Base-by-base conservation (phyloP, 306 rosid genomes). In the Elaeagnus macrophylla region DNA sequence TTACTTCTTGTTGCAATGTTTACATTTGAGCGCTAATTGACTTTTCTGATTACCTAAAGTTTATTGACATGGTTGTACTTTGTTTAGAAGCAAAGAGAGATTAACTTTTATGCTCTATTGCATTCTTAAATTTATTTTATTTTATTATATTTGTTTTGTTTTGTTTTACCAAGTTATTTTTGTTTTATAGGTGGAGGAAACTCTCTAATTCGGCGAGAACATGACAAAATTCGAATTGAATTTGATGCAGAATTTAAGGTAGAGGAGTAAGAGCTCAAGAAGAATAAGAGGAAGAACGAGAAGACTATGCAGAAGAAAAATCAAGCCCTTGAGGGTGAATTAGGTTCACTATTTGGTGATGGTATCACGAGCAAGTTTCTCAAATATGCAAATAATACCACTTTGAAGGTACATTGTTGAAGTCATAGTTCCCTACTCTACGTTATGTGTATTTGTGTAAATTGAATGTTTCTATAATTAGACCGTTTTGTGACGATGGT, bases 321-420 rank as follows among this genome's bases (percentile, higher is more conserved):
- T 62, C 45, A 48, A 10, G 71, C 60, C 5, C 13, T 53, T 0
- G 81, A 54, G 58, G 86, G 77, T 12, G 99, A 91, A 39, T 62
- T 72, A 61, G 95, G 89, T 49, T 80, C 69, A 20, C 91, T 82
- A 48, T 91, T 80, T 1, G 73, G 86, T 8, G 76, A 53, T 4
- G 78, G 83, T 6, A 68, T 90, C 37, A 60, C 71, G 0, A 95
- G 96, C 10, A 91, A 87, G 19, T 64, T 91, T 52, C 96, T 89
- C 6, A 81, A 73, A 62, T 70, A 68, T 41, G 95, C 84, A 39
- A 87, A 87, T 72, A 87, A 66, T 80, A 82, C 86, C 65, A 91
- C 96, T 44, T 65, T 80, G 52, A 87, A 75, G 95, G 99, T 87
- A 77, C 18, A 9, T 18, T 10, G 60, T 49, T 53, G 3, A 48